phyloP scores from a whole-genome alignment of 805 yeast species.

The Citeromyces matritensis region DNA sequence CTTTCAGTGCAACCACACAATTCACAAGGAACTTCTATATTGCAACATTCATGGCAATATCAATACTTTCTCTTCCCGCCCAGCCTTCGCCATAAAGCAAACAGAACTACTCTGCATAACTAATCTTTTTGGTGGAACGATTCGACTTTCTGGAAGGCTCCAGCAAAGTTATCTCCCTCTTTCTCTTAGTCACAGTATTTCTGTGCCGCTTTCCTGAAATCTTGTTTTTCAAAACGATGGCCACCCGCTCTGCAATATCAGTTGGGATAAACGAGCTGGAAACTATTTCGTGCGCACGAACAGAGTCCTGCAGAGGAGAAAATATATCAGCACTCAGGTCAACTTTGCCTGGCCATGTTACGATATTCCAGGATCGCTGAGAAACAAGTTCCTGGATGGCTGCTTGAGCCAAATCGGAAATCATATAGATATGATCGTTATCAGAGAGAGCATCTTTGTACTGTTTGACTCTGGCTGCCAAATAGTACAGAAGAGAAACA shows the following conservation, averaged over 20 bases:
- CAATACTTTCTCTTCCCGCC: too few relatives aligned
- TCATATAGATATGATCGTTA: conserved; percentile 33
- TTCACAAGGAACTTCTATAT: too few relatives aligned
- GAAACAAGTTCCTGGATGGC: conserved; percentile 43
- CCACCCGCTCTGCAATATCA: conserved; percentile 20
- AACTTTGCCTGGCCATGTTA: conserved; percentile 73
- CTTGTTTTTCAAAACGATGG: conserved; percentile 13
- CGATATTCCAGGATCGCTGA: conserved; percentile 48
- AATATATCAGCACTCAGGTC: conserved; percentile 58
- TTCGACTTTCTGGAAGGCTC: background rate
- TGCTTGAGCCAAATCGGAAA: conserved; percentile 64
- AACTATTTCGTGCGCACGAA: conserved; percentile 42
- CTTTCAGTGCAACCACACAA: too few relatives aligned
- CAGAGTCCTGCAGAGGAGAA: conserved; percentile 38
- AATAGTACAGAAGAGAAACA: conserved; percentile 56
- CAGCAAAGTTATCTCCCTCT: background rate
- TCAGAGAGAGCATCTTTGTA: conserved; percentile 40
- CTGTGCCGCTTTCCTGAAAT: conserved; percentile 2
- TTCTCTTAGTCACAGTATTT: background rate
- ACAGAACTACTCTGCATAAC: too few relatives aligned
- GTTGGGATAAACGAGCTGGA: conserved; percentile 43
- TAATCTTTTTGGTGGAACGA: too few relatives aligned
- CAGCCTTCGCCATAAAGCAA: too few relatives aligned
- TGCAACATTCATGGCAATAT: too few relatives aligned
- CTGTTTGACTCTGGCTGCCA: conserved; percentile 69